Conservation (phyloP, 768 basidiomycete species). For the Daedaleopsis sinensis region DNA sequence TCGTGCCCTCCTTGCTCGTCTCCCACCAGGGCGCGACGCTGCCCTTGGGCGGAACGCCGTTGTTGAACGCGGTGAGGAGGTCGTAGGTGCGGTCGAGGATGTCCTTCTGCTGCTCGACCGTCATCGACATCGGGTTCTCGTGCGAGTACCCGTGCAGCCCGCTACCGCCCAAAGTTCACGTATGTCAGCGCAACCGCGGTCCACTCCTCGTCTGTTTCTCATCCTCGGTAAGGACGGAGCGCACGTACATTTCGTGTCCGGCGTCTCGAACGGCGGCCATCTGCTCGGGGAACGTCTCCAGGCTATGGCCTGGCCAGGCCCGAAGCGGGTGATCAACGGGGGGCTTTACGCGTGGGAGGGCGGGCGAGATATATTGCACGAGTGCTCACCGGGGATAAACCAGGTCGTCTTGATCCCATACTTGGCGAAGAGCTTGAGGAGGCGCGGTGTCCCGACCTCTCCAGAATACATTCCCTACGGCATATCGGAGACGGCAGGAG, state of each 20-base stretch:
- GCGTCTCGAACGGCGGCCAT: conserved; percentile 72
- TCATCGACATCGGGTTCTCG: conserved; percentile 69
- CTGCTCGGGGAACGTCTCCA: conserved; percentile 75
- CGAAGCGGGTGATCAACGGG: no score
- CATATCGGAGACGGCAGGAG: neutral
- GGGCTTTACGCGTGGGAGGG: no score
- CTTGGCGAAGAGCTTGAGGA: conserved; percentile 73
- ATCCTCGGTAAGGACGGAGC: neutral
- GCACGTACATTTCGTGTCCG: conserved; percentile 68
- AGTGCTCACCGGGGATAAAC: conserved; percentile 66
- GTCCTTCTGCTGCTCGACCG: conserved; percentile 67
- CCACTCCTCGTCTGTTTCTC: neutral
- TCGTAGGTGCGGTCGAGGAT: conserved; percentile 68
- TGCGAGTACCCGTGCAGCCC: conserved; percentile 76
- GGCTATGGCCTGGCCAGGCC: conserved; percentile 54
- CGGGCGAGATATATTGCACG: neutral
- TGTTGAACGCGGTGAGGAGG: conserved; percentile 67
- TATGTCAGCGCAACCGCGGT: neutral
- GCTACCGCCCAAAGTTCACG: conserved; percentile 30
- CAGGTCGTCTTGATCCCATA: conserved; percentile 68
- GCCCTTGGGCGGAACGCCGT: conserved; percentile 59
- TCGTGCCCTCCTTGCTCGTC: conserved; percentile 65
- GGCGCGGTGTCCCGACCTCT: conserved; percentile 68
- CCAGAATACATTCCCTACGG: conserved; percentile 69
- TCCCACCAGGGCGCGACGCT: conserved; percentile 86